A percentile compares a stretch with the other conserved stretches of the same genome.
phyloP scores from a whole-genome alignment of 1,284 basidiomycete species.

The Leucoagaricus sp. region DNA sequence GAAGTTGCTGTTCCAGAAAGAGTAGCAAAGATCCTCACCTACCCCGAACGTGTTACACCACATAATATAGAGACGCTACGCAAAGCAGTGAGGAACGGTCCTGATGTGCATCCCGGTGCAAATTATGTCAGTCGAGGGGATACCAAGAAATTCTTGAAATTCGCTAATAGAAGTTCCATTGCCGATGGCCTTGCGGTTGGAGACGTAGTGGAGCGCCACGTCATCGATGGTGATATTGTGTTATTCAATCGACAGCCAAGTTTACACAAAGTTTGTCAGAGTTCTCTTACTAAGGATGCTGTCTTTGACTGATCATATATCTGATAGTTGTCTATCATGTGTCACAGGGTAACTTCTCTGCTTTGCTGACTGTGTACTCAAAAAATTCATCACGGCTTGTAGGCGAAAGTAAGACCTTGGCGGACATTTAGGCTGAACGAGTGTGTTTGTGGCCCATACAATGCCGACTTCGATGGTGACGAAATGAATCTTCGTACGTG shows the following conservation, averaged over 20 bases:
- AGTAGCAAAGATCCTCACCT: conserved; percentile 95
- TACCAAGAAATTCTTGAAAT: conserved; percentile 87
- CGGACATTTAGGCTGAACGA: conserved; percentile 97
- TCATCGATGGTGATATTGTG: conserved; percentile 96
- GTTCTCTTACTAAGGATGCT: background rate
- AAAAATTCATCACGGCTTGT: background rate
- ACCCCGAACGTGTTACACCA: conserved; percentile 92
- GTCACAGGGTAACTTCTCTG: conserved; percentile 71
- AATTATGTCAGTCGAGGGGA: conserved; percentile 88
- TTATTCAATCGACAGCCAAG: conserved; percentile 99
- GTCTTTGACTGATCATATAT: conserved; percentile 22
- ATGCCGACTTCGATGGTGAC: conserved; percentile 99
- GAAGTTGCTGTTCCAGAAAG: conserved; percentile 97
- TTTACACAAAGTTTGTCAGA: conserved; percentile 80
- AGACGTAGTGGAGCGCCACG: conserved; percentile 92
- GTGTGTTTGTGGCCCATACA: conserved; percentile 99
- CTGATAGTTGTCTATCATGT: conserved; percentile 94
- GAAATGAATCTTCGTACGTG: conserved; percentile 98
- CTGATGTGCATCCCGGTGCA: conserved; percentile 93
- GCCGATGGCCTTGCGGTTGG: conserved; percentile 83
- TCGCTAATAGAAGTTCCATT: conserved; percentile 74
- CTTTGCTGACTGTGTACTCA: background rate
- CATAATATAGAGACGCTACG: conserved; percentile 88
- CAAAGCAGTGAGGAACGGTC: conserved; percentile 85
- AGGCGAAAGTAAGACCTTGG: conserved; percentile 96